Evolutionary conservation across 1,284 basidiomycete genomes (phyloP), one percentile per base, ranked within the genome.

Genomic region (Puccinia coronata): DNA sequence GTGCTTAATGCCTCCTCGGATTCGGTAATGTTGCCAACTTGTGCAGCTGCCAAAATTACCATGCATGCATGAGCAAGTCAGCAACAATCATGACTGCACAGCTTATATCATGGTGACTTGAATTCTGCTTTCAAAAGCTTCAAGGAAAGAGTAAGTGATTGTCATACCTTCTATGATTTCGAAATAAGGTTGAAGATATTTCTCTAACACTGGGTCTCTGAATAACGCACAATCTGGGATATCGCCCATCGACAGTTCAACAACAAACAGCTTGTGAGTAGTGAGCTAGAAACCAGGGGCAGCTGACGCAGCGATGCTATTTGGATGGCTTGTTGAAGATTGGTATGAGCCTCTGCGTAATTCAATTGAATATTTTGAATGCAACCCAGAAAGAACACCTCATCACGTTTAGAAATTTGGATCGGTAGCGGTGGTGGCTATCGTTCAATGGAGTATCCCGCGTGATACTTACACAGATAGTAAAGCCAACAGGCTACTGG

Each of bases 271-370:
- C 86, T 99, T 98, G 88, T 96, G 93, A 31, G 87, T 86, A 0
- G 94, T 93, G 87, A 99, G 97, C 84, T 94, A 93, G 87, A 99
- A 99, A 0, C 96, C 96, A 0, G 96, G 95, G 0, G 96, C 97
- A 0, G 91, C 90, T 91, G 92, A 28, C 93, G 90, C 25, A 91
- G 90, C 0, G 97, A 95, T 0, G 96, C 94, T 57, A 97, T 90
- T 78, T 97, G 90, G 83, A 98, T 98, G 1, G 96, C 95, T 85
- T 98, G 95, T 85, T 96, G 94, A 36, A 99, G 88, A 84, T 95
- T 93, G 28, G 91, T 91, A 86, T 97, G 95, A 0, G 96, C 95
- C 34, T 92, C 92, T 6, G 93, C 92, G 87, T 99, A 99, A 87
- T 95, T 94, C 80, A 99, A 89, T 87, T 99, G 96, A 6, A 99